Evolutionary conservation across 73 alveolate species (phyloP), one percentile per base, ranked within the genome.

Genomic region (Paramecium sexaurelia): DNA sequence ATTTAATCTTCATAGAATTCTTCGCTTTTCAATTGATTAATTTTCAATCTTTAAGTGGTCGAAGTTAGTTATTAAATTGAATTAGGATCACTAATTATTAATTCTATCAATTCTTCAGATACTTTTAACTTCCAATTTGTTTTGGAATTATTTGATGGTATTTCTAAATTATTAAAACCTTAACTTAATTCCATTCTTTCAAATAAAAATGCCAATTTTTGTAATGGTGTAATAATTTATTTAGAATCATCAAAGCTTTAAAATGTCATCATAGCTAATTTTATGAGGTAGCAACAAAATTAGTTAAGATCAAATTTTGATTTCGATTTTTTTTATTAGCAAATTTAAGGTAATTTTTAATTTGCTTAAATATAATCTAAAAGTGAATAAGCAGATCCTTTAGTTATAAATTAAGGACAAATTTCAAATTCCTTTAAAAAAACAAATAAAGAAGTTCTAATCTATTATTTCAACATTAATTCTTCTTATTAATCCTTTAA

Each of bases 341-440:
- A 35, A 66, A 86, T 61, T 7, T 32, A n/a, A 17, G 93, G 85
- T 39, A 86, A 86, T 24, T 61, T 57, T 1, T 11, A 39, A 15
- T 71, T 67, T n/a, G 35, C 93, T 1, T 56, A 33, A 6, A 86
- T 86, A 33, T 33, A 55, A 20, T 75, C 85, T 36, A 39, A 86
- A 15, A 86, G 87, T 5, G 66, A 26, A 41, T 39, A 86, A 29
- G 93, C 93, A 56, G 87, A 39, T 3, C 87, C 83, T 37, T 86
- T 86, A 0, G 93, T 86, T 1, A 86, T 57, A n/a, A 86, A 57
- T 37, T 86, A 27, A 35, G 93, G 93, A 15, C 93, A 86, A 3
- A 86, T 57, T 26, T 86, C 93, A 37, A 61, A 86, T 11, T 86
- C 93, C 20, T 86, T 86, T 61, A 86, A 61, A 37, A 86, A 86